phyloP scores from a whole-genome alignment of 805 yeast genomes.

The Cyberlindnera mississippiensis region DNA sequence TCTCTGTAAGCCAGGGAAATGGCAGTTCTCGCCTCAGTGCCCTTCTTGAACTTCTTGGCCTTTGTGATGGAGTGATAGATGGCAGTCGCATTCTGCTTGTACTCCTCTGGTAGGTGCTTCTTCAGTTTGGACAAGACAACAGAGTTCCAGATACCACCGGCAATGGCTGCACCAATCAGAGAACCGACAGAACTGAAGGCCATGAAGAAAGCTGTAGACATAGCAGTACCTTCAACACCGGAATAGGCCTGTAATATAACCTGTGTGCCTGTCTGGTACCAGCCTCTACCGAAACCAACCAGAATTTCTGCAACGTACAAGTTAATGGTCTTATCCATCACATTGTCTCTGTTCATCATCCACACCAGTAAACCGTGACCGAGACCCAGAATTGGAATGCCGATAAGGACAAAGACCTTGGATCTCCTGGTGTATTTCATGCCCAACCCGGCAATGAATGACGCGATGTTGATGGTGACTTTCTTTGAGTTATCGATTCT shows the following conservation, averaged over 20 bases:
- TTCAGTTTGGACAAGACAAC: conserved; percentile 20
- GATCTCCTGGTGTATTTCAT: conserved; percentile 31
- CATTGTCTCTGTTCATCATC: conserved; percentile 24
- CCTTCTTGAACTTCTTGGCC: conserved; percentile 27
- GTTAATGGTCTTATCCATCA: conserved; percentile 12
- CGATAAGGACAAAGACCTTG: conserved; percentile 24
- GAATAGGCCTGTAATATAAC: conserved; percentile 29
- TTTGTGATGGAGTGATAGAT: conserved; percentile 26
- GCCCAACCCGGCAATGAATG: conserved; percentile 26
- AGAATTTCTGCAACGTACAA: conserved; percentile 24
- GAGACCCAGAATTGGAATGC: conserved; percentile 23
- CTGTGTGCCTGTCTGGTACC: conserved; percentile 25
- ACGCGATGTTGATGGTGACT: conserved; percentile 26
- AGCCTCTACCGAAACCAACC: conserved; percentile 29
- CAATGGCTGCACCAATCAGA: conserved; percentile 28
- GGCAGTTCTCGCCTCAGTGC: conserved; percentile 27
- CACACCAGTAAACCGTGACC: conserved; percentile 28
- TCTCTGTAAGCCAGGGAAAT: conserved; percentile 31
- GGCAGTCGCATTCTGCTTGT: conserved; percentile 19
- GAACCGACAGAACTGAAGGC: conserved; percentile 29
- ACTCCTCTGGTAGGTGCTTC: conserved; percentile 23
- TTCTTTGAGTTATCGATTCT: conserved; percentile 32
- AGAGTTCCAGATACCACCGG: conserved; percentile 30
- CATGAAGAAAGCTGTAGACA: conserved; percentile 31
- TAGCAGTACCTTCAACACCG: conserved; percentile 28